Base-by-base conservation (phyloP, 208 protist species). In the Porcisia deanei region DNA sequence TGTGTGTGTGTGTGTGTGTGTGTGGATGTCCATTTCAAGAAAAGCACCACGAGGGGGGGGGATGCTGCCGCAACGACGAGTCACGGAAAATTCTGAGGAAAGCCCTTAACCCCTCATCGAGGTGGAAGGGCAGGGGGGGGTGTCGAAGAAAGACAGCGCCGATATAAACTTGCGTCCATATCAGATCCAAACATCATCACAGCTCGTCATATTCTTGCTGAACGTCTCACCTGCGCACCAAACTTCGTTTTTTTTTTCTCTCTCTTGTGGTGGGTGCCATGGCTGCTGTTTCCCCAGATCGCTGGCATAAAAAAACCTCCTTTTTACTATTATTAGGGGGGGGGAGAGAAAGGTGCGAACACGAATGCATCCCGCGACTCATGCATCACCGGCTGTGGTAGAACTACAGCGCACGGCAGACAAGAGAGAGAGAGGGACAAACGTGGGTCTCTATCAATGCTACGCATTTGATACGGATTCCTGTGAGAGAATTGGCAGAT, bases 151-250 rank as follows among this genome's bases (percentile, higher is more conserved):
- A 49, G 25, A 67, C 2, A 49, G 37, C 9, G 41, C 20, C 3
- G 6, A 25, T 30, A 34, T 16, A 34, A 14, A 52, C 58, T 5
- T 1, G 63, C 25, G n/a, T 34, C 7, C 14, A 25, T 43, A 49
- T 12, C 63, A 1, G 8, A 67, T 52, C 22, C 63, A 25, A 37
- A 8, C 41, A 67, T n/a, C 3, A 67, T 18, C 9, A 8, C 63
- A 49, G 20, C 25, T 8, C 3, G 1, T 67, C n/a, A 22, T 67
- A 9, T 67, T 67, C 22, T 67, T 67, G 9, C 39, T 18, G 63
- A 67, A 37, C 63, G 16, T 49, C 63, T 67, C 63, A 67, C 41
- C 63, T 67, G 63, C 63, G n/a, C 41, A 25, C 10, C 18, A 14
- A 67, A 20, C 41, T 5, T 37, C 22, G 43, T 22, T 67, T 37